phyloP scores from a whole-genome alignment of 2,329 filamentous ascomycete species.

The Colletotrichum melonis region DNA sequence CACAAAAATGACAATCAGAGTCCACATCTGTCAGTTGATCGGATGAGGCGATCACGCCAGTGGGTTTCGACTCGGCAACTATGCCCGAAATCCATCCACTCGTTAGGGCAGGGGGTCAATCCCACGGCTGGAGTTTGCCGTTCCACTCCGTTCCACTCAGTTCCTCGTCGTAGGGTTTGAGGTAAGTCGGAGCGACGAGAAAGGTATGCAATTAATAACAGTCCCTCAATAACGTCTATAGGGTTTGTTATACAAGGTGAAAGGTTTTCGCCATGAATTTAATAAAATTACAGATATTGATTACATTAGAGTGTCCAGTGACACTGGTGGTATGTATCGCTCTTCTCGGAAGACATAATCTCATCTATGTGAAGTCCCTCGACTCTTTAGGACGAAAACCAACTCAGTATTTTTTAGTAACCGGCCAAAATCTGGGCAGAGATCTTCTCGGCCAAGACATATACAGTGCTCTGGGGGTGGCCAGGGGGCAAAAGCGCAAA shows the following conservation, averaged over 20 bases:
- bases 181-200: too few species aligned
- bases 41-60: neutral
- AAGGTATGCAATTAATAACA: too few species aligned
- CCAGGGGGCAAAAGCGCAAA: constrained; percentile 43
- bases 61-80: neutral
- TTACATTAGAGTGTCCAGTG: neutral
- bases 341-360: neutral
- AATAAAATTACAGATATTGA: neutral
- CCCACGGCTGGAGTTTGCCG: too few species aligned
- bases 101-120: neutral
- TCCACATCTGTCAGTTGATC: neutral
- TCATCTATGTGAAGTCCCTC: neutral
- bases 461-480: constrained; percentile 40
- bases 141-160: neutral
- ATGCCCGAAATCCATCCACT: neutral
- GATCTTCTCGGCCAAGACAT: constrained; percentile 42
- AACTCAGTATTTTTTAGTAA: constrained; percentile 45
- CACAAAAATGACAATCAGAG: neutral
- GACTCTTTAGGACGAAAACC: neutral
- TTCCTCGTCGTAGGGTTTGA: neutral
- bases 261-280: neutral
- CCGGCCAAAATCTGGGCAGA: constrained; percentile 44
- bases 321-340: neutral
- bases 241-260: too few species aligned
- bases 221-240: too few species aligned